Percentiles rank a stretch among this genome's conserved stretches.
Evolutionary conservation across 2,329 filamentous ascomycete species (phyloP).

Genomic region (Calonectria fujianensis): DNA sequence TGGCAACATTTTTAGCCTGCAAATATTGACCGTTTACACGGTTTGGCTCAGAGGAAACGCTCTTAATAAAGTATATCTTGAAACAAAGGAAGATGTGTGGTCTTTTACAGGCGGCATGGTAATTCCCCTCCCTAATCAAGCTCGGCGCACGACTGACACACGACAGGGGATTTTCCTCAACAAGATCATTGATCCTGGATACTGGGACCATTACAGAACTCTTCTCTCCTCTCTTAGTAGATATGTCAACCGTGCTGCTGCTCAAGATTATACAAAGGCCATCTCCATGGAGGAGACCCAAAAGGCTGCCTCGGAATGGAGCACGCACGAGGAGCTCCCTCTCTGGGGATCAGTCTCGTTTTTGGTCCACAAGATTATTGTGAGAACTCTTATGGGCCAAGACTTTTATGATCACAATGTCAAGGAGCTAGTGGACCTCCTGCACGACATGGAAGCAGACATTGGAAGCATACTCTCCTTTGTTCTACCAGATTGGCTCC

Average conservation of each 20-base stretch:
- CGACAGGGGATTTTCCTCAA: conserved; percentile 36
- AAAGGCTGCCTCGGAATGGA: conserved; percentile 33
- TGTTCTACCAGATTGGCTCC: conserved; percentile 35
- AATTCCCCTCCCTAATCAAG: neutral
- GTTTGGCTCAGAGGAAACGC: conserved; percentile 36
- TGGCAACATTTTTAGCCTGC: conserved; percentile 36
- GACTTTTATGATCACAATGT: conserved; percentile 36
- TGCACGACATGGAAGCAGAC: conserved; percentile 36
- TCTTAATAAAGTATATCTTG: conserved; percentile 36
- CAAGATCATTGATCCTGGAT: conserved; percentile 35
- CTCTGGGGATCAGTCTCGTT: conserved; percentile 32
- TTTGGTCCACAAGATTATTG: conserved; percentile 38
- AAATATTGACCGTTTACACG: conserved; percentile 34
- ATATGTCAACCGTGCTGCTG: conserved; percentile 36
- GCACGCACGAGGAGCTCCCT: conserved; percentile 17
- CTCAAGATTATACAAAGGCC: conserved; percentile 24
- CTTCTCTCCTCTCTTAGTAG: conserved; percentile 32
- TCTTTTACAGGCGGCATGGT: conserved; percentile 39
- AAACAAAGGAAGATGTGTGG: conserved; percentile 38
- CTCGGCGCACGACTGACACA: neutral
- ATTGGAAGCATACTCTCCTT: conserved; percentile 37
- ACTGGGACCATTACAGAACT: conserved; percentile 34
- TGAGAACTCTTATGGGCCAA: conserved; percentile 35
- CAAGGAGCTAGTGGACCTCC: conserved; percentile 28
- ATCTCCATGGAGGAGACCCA: conserved; percentile 30